A percentile compares a stretch with the other conserved stretches of the same genome.
Conservation (phyloP, 228 moss, liverwort and hornwort genomes). For the Sphagnum magellanicum region DNA sequence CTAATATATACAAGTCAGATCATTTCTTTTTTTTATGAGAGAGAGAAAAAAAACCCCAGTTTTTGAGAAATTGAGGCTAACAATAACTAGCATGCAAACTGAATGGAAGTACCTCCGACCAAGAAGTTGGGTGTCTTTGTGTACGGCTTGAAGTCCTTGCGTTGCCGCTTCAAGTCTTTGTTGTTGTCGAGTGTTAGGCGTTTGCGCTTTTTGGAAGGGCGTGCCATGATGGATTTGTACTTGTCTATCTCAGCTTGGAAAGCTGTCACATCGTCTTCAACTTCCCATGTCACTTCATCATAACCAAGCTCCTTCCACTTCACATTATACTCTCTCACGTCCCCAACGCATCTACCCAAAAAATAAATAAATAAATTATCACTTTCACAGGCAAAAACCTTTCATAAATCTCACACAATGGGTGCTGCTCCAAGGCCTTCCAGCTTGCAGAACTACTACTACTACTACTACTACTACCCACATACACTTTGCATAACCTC, state of each 20-base stretch:
- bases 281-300: slow-evolving; percentile 94
- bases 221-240: slow-evolving; percentile 60
- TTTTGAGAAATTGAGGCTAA: too few relatives aligned
- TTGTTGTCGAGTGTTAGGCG: slow-evolving; percentile 60
- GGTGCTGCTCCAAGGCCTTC: too few relatives aligned
- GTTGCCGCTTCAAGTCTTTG: slow-evolving; percentile 79
- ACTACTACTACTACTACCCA: too few relatives aligned
- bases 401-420: not conserved
- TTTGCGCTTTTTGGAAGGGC: slow-evolving; percentile 67
- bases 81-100: too few relatives aligned
- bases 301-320: slow-evolving; percentile 99
- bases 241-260: slow-evolving; percentile 84
- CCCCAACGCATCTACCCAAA: slow-evolving; percentile 62
- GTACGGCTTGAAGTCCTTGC: slow-evolving; percentile 79
- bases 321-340: slow-evolving; percentile 88
- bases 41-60: too few relatives aligned
- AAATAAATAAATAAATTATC: not conserved
- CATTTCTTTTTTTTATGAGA: too few relatives aligned
- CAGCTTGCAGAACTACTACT: too few relatives aligned
- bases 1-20: too few relatives aligned
- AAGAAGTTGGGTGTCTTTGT: slow-evolving; percentile 96
- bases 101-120: slow-evolving; percentile 55
- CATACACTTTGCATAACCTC: too few relatives aligned
- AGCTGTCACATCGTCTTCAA: slow-evolving; percentile 78
- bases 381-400: not conserved